A percentile compares a stretch with the other conserved stretches of the same genome.
phyloP scores from a whole-genome alignment of 495 filamentous ascomycete species.

The Neurospora sp. region DNA sequence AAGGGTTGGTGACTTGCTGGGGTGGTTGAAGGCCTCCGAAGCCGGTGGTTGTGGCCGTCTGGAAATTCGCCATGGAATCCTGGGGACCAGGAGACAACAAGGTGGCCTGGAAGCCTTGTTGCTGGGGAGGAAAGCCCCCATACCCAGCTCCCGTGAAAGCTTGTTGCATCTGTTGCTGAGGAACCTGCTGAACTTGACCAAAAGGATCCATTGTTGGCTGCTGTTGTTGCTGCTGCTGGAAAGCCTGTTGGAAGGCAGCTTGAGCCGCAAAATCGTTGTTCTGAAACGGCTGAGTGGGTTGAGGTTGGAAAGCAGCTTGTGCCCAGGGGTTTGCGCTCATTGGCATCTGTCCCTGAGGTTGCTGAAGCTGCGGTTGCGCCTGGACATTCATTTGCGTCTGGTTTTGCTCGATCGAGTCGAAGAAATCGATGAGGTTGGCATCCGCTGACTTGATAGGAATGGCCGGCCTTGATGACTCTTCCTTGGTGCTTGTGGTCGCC shows the following conservation, averaged over 20 bases:
- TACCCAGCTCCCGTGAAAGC: conserved; percentile 73
- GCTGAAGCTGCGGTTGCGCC: conserved; percentile 21
- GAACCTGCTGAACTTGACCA: conserved; percentile 28
- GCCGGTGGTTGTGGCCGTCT: conserved; percentile 25
- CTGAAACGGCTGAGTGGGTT: conserved; percentile 29
- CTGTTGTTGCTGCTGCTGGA: conserved; percentile 40
- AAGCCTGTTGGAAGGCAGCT: conserved; percentile 38
- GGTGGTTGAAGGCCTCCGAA: conserved; percentile 36
- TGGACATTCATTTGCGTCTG: conserved; percentile 61
- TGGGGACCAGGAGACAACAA: conserved; percentile 55
- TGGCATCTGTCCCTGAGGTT: conserved; percentile 17
- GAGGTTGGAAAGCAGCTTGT: conserved; percentile 20
- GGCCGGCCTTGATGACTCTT: conserved; percentile 1
- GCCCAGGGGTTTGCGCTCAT: conserved; percentile 26
- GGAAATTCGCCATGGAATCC: conserved; percentile 45
- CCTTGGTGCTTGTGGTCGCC: conserved; percentile 20
- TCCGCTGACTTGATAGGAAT: conserved; percentile 50
- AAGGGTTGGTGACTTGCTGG: conserved; percentile 70
- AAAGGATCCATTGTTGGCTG: conserved; percentile 7
- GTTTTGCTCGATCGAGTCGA: conserved; percentile 91
- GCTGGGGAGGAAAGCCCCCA: conserved; percentile 70
- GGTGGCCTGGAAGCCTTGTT: conserved; percentile 42
- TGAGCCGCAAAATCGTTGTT: conserved; percentile 42
- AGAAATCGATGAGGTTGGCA: conserved; percentile 92
- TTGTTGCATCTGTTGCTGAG: conserved; percentile 31